Conservation (phyloP, 1,139 yeast genomes). For the Zhuliangozyma parablackwelliae region DNA sequence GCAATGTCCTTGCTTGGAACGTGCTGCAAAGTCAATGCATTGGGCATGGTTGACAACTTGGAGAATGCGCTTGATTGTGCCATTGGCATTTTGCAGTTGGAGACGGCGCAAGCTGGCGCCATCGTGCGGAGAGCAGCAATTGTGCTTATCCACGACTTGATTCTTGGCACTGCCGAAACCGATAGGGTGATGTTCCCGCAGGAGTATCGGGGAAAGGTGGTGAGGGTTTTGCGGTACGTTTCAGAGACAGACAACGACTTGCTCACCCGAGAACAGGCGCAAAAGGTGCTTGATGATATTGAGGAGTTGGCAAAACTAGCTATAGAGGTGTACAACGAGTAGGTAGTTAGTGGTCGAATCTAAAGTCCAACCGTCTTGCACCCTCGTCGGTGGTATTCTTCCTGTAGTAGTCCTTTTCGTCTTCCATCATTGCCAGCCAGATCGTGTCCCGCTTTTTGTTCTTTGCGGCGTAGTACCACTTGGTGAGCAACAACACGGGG, state of each 20-base stretch:
- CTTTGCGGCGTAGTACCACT: constrained; percentile 41
- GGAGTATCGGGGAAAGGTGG: constrained; percentile 39
- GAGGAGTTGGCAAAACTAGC: constrained; percentile 27
- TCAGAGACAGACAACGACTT: constrained; percentile 50
- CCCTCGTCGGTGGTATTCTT: constrained; percentile 45
- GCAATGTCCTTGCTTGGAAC: constrained; percentile 78
- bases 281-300: constrained; percentile 38
- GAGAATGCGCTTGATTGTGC: constrained; percentile 68
- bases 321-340: too few relatives aligned
- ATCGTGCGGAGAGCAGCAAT: constrained; percentile 74
- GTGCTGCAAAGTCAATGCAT: constrained; percentile 56
- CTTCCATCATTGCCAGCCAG: constrained; percentile 47
- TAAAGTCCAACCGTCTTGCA: constrained; percentile 53
- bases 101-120: constrained; percentile 37
- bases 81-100: constrained; percentile 67
- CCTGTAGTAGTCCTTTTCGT: constrained; percentile 45
- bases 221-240: constrained; percentile 40
- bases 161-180: constrained; percentile 40
- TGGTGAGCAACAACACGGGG: constrained; percentile 19
- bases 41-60: constrained; percentile 46
- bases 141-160: constrained; percentile 61
- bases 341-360: constrained; percentile 18
- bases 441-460: constrained; percentile 39
- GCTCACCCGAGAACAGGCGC: constrained; percentile 57
- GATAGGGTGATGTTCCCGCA: constrained; percentile 48